Evolutionary conservation across 1,284 basidiomycete species (phyloP).

Genomic region (Thelephora terrestris): DNA sequence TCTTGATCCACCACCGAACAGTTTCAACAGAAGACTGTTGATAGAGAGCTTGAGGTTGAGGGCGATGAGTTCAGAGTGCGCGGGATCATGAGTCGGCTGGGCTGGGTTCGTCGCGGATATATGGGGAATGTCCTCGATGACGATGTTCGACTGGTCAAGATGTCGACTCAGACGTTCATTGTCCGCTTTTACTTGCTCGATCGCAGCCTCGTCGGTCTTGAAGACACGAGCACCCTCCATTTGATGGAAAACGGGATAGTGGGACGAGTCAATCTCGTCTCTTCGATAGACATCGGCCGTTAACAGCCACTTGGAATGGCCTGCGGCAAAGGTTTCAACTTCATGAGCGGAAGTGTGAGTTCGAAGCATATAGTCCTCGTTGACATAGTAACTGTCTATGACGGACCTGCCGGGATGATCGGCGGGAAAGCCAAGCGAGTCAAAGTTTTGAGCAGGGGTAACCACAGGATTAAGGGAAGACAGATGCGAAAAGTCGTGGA

Average conservation of each 20-base stretch:
- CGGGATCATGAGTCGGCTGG: slow-evolving; percentile 69
- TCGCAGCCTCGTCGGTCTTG: slow-evolving; percentile 36
- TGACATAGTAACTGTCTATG: slow-evolving; percentile 96
- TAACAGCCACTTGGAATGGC: slow-evolving; percentile 79
- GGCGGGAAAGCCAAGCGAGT: slow-evolving; percentile 86
- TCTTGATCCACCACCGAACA: slow-evolving; percentile 62
- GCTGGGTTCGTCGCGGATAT: slow-evolving; percentile 71
- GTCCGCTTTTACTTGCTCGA: slow-evolving; percentile 53
- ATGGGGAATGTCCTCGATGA: slow-evolving; percentile 81
- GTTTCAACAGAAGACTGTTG: slow-evolving; percentile 76
- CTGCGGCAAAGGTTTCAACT: slow-evolving; percentile 79
- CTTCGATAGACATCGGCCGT: slow-evolving; percentile 98
- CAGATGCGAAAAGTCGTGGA: slow-evolving; percentile 56
- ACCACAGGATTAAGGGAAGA: slow-evolving; percentile 82
- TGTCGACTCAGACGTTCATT: slow-evolving; percentile 53
- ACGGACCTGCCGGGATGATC: slow-evolving; percentile 90
- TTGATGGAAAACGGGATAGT: slow-evolving; percentile 99
- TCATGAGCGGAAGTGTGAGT: slow-evolving; percentile 98
- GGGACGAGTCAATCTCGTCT: slow-evolving; percentile 95
- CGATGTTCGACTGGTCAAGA: slow-evolving; percentile 61
- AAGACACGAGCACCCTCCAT: slow-evolving; percentile 93
- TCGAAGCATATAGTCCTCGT: slow-evolving; percentile 82
- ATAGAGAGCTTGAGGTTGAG: slow-evolving; percentile 87
- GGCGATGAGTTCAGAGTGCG: slow-evolving; percentile 62
- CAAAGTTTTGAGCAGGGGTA: slow-evolving; percentile 90